Percentiles rank a stretch among this genome's conserved stretches.
Conservation (phyloP, 331 rosid genomes). For the Quercus phellos region DNA sequence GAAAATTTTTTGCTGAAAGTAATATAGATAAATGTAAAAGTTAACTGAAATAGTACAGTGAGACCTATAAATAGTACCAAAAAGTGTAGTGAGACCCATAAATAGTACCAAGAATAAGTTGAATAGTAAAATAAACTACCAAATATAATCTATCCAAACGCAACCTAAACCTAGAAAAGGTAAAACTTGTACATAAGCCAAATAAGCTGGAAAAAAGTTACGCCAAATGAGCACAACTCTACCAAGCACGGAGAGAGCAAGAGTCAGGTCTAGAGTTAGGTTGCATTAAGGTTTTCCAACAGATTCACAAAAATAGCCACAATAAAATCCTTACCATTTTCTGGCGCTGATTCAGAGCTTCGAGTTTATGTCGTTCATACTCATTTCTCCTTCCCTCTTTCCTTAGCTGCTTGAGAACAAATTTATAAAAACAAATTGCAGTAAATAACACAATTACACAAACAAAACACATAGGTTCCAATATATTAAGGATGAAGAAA, state of each 20-base stretch:
- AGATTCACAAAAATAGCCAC: neutral
- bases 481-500: neutral
- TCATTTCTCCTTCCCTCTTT: constrained; percentile 86
- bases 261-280: neutral
- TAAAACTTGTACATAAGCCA: too few relatives aligned
- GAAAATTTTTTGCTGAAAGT: too few relatives aligned
- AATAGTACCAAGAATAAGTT: too few relatives aligned
- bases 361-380: constrained; percentile 75
- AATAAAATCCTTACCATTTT: constrained; percentile 48
- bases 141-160: too few relatives aligned
- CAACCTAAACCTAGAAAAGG: too few relatives aligned
- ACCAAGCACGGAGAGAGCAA: neutral
- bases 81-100: too few relatives aligned
- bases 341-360: constrained; percentile 77
- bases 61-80: too few relatives aligned
- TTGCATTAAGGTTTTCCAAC: neutral
- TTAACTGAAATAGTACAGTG: too few relatives aligned
- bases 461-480: neutral
- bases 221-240: too few relatives aligned
- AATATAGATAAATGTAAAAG: too few relatives aligned
- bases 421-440: constrained; percentile 4
- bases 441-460: constrained; percentile 5
- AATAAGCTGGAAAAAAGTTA: too few relatives aligned
- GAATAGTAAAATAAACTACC: too few relatives aligned
- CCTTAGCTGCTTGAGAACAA: constrained; percentile 49